Evolutionary conservation across 148 eudicot genomes (phyloP).

Genomic region (Rhododendron vialii): DNA sequence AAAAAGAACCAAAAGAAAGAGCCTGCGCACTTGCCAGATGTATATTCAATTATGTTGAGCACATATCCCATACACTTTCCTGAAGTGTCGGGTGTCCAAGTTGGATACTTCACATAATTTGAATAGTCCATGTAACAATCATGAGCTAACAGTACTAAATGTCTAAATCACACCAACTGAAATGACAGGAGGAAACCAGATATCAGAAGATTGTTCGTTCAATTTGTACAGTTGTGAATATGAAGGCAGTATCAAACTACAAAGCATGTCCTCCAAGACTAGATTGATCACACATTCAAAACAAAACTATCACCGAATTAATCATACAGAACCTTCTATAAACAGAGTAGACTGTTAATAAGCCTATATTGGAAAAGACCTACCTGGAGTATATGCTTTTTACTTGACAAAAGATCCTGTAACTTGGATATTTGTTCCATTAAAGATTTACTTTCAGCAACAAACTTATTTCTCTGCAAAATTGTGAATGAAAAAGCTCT

Average conservation of each 20-base stretch:
- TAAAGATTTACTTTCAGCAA: conserved; percentile 66
- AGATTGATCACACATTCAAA: neutral
- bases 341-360: neutral
- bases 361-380: conserved; percentile 3
- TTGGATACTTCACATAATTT: neutral
- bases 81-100: neutral
- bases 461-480: conserved; percentile 74
- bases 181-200: neutral
- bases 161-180: neutral
- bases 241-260: neutral
- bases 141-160: neutral
- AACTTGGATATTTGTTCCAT: conserved; percentile 68
- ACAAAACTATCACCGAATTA: neutral
- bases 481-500: conserved; percentile 1
- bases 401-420: conserved; percentile 81
- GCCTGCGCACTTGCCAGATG: neutral
- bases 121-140: neutral
- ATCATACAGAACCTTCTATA: neutral
- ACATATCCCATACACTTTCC: neutral
- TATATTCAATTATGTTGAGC: neutral
- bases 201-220: neutral
- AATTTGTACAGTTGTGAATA: neutral
- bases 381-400: conserved; percentile 81
- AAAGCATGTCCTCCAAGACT: neutral
- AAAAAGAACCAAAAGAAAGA: neutral